A percentile compares a stretch with the other conserved stretches of the same genome.
Evolutionary conservation across 768 basidiomycete species (phyloP).

Genomic region (Pisolithus microcarpus): DNA sequence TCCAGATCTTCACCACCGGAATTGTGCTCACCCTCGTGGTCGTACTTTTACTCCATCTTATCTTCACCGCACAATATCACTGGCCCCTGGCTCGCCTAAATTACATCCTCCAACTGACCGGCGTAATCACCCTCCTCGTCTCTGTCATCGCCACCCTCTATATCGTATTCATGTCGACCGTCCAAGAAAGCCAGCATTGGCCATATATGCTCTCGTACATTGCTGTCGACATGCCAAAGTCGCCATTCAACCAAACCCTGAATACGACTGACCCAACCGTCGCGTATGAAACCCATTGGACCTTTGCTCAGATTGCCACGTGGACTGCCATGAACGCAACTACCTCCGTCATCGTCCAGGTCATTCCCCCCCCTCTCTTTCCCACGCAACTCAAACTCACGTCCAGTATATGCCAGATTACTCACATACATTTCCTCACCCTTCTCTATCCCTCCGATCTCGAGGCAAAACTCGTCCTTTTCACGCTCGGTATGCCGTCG

Average conservation of each 20-base stretch:
- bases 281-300: slow-evolving; percentile 44
- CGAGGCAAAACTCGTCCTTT: slow-evolving; percentile 80
- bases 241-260: slow-evolving; percentile 13
- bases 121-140: slow-evolving; percentile 72
- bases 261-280: slow-evolving; percentile 20
- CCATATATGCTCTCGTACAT: slow-evolving; percentile 96
- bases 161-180: slow-evolving; percentile 57
- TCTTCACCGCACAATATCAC: slow-evolving; percentile 95
- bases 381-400: background rate
- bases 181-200: slow-evolving; percentile 66
- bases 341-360: slow-evolving; percentile 80
- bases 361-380: slow-evolving; percentile 27
- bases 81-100: slow-evolving; percentile 91
- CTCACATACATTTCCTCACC: slow-evolving; percentile 96
- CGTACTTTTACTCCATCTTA: slow-evolving; percentile 83
- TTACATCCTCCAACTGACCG: slow-evolving; percentile 82
- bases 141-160: slow-evolving; percentile 72
- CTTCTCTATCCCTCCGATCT: slow-evolving; percentile 87
- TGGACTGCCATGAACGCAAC: slow-evolving; percentile 89
- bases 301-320: slow-evolving; percentile 51
- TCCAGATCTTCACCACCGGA: slow-evolving; percentile 83
- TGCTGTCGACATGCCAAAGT: slow-evolving; percentile 56
- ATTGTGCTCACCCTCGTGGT: slow-evolving; percentile 77
- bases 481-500: slow-evolving; percentile 60
- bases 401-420: slow-evolving; percentile 51